Percentiles rank a stretch among this genome's conserved stretches.
phyloP scores from a whole-genome alignment of 768 basidiomycete species.

The Coprinellus aureogranulatus region DNA sequence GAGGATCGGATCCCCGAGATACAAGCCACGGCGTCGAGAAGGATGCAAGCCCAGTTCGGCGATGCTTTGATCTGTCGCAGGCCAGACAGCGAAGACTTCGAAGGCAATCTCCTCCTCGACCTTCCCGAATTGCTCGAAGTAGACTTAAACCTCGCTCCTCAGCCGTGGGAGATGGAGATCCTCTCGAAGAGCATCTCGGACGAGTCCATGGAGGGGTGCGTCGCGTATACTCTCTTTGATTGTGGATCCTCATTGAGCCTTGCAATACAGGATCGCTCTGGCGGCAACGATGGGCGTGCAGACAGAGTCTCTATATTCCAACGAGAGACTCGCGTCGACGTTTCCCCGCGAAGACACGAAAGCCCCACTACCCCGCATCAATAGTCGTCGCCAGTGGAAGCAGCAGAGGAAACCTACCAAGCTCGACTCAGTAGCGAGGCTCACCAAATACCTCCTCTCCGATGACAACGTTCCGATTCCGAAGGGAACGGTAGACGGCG shows the following conservation, averaged over 20 bases:
- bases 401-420: neutral
- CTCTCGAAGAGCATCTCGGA: neutral
- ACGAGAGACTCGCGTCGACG: neutral
- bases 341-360: neutral
- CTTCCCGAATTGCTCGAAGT: neutral
- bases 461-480: neutral
- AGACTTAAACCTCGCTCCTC: neutral
- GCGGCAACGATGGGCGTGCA: neutral
- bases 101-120: neutral
- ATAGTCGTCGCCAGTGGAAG: neutral
- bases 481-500: neutral
- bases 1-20: neutral
- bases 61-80: neutral
- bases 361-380: neutral
- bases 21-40: neutral
- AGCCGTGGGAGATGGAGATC: neutral
- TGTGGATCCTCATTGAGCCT: neutral
- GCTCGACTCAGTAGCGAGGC: neutral
- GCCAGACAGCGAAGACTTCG: neutral
- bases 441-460: neutral
- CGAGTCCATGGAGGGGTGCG: neutral
- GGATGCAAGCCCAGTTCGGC: slow-evolving; percentile 3
- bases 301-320: neutral
- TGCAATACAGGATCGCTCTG: neutral
- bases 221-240: no score